Evolutionary conservation across 1,139 yeast species (phyloP).

Genomic region (Yamadazyma aaseri): DNA sequence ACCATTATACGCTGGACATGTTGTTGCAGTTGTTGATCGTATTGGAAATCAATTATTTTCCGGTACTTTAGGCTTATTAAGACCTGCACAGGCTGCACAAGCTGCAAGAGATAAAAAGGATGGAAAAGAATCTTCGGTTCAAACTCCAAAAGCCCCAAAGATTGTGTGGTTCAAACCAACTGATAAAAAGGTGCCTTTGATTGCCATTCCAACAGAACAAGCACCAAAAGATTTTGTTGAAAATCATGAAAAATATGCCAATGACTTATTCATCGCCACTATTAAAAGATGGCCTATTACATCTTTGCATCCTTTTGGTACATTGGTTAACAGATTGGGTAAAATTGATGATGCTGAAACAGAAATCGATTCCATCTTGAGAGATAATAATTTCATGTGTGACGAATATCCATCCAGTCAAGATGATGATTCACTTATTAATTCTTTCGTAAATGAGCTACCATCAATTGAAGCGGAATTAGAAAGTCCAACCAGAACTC

Average conservation of each 20-base stretch:
- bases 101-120: constrained; percentile 69
- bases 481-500: constrained; percentile 44
- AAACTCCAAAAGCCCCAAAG: constrained; percentile 67
- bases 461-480: constrained; percentile 38
- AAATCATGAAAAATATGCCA: constrained; percentile 78
- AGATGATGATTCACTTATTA: constrained; percentile 23
- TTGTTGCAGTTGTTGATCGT: constrained; percentile 95
- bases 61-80: constrained; percentile 86
- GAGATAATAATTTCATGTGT: constrained; percentile 89
- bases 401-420: constrained; percentile 68
- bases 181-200: constrained; percentile 93
- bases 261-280: constrained; percentile 87
- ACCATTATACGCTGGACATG: constrained; percentile 97
- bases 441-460: constrained; percentile 28
- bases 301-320: constrained; percentile 96
- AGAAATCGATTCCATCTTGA: constrained; percentile 83
- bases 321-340: constrained; percentile 84
- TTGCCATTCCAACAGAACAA: constrained; percentile 97
- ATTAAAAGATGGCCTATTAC: constrained; percentile 99
- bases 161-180: constrained; percentile 99
- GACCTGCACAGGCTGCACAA: constrained; percentile 96
- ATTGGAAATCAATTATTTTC: constrained; percentile 95
- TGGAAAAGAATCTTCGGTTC: constrained; percentile 49
- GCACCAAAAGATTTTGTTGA: constrained; percentile 96
- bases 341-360: constrained; percentile 72